These are phyloP conservation scores for Auriscalpium microsporum DNA, from an alignment of 768 basidiomycete genomes.

Conservation along the genomic window DNA sequence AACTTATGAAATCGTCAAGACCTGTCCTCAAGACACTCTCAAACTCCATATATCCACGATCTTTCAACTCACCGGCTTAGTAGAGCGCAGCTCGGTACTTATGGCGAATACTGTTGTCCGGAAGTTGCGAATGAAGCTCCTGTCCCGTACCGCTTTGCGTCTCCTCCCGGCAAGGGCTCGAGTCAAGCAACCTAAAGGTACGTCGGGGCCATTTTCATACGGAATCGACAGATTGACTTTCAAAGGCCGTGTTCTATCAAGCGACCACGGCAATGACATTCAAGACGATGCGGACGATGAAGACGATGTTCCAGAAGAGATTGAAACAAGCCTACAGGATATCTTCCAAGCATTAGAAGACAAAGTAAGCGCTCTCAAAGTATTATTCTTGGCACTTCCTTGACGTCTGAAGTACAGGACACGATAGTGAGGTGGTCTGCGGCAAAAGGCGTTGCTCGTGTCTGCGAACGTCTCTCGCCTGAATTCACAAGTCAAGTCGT, in stretches of 20 bases:
- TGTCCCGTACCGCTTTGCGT: slow-evolving; percentile 55
- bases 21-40: slow-evolving; percentile 47
- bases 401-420: slow-evolving; percentile 44
- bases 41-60: slow-evolving; percentile 35
- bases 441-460: slow-evolving; percentile 83
- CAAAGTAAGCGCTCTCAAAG: slow-evolving; percentile 44
- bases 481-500: slow-evolving; percentile 78
- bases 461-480: slow-evolving; percentile 70
- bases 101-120: slow-evolving; percentile 57
- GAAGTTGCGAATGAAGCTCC: slow-evolving; percentile 59
- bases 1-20: slow-evolving; percentile 62
- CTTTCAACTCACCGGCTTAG: slow-evolving; percentile 33
- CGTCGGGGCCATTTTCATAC: slow-evolving; percentile 6
- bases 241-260: not conserved
- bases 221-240: not conserved
- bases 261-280: slow-evolving; percentile 1
- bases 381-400: not conserved
- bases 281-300: slow-evolving; percentile 28
- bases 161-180: slow-evolving; percentile 44
- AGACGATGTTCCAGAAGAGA: slow-evolving; percentile 66
- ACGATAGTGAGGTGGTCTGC: slow-evolving; percentile 93
- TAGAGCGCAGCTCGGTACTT: slow-evolving; percentile 35
- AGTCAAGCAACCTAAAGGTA: slow-evolving; percentile 34
- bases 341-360: slow-evolving; percentile 73
- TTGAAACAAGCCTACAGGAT: slow-evolving; percentile 66